These are phyloP conservation scores for Nymphaea colorata DNA, from an alignment of 164 flowering plant genomes.

Conservation along the genomic window DNA sequence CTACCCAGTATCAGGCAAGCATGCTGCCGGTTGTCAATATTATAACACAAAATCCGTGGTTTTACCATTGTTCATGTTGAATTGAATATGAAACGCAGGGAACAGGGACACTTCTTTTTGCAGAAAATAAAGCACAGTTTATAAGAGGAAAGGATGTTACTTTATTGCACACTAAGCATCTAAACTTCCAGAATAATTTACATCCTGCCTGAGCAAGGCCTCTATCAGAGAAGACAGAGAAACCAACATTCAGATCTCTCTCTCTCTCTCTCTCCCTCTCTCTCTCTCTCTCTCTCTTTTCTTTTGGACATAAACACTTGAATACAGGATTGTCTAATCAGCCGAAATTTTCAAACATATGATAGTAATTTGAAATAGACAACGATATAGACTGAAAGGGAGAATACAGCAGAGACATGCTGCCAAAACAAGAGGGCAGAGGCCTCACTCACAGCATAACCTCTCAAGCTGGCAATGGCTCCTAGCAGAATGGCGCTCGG, in stretches of 20 bases:
- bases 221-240: neutral
- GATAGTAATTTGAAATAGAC: conserved; percentile 53
- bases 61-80: too few relatives aligned
- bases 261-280: too few relatives aligned
- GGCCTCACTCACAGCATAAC: conserved; percentile 84
- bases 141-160: too few relatives aligned
- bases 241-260: neutral
- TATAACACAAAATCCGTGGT: too few relatives aligned
- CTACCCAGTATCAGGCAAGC: too few relatives aligned
- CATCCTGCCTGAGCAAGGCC: neutral
- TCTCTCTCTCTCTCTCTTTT: too few relatives aligned
- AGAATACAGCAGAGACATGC: conserved; percentile 61
- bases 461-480: conserved; percentile 88
- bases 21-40: too few relatives aligned
- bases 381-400: conserved; percentile 51
- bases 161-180: neutral
- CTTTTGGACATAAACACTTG: neutral
- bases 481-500: conserved; percentile 89
- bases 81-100: too few relatives aligned
- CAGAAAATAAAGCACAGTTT: too few relatives aligned
- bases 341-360: conserved; percentile 18
- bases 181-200: neutral
- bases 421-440: conserved; percentile 93
- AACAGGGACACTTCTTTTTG: too few relatives aligned
- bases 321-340: neutral